Conservation (phyloP, 2,329 filamentous ascomycete species). For the Claviceps sp. region DNA sequence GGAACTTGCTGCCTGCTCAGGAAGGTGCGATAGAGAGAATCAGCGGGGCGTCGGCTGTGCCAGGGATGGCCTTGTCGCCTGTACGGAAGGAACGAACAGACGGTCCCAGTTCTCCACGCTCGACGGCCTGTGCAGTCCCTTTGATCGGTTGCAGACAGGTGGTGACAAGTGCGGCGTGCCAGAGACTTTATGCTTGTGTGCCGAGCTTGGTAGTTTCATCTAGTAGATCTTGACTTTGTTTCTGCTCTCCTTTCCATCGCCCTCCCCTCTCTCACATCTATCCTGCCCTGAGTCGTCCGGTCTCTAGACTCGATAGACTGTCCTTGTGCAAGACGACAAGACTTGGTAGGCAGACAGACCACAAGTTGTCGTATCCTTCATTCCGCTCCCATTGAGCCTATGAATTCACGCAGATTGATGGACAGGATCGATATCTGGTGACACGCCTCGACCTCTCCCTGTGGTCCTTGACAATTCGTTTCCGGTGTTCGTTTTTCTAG, state of each 20-base stretch:
- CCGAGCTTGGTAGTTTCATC: no score
- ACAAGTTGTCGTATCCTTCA: neutral
- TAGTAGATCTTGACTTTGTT: neutral
- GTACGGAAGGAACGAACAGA: no score
- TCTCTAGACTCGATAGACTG: no score
- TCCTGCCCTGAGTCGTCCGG: neutral
- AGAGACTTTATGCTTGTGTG: neutral
- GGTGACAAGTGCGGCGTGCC: neutral
- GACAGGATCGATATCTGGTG: neutral
- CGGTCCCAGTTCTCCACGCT: neutral
- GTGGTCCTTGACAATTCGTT: neutral
- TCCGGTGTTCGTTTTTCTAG: neutral
- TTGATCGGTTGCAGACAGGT: neutral
- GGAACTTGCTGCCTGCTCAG: no score
- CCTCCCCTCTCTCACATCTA: neutral
- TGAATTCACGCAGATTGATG: neutral
- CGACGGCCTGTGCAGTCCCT: neutral
- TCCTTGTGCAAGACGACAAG: neutral
- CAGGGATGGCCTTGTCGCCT: no score
- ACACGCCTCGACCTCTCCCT: neutral
- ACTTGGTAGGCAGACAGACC: neutral
- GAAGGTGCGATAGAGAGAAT: no score
- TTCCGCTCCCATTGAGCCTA: neutral
- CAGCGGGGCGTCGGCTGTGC: no score
- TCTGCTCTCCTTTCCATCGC: neutral